Evolutionary conservation across 148 eudicot species (phyloP).

Genomic region (Rheum nobile): DNA sequence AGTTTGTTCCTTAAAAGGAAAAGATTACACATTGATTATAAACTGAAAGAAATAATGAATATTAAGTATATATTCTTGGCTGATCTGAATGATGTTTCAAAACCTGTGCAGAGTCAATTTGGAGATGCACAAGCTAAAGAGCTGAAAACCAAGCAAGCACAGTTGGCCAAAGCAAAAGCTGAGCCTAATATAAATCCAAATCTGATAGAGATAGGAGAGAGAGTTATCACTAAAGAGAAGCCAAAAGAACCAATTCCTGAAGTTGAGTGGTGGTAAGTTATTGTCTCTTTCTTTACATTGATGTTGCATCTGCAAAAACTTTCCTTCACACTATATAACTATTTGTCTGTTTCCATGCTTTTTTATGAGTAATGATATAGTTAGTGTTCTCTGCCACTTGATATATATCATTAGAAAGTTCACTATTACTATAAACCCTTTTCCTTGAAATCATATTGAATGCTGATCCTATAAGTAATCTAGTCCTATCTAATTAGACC

Average conservation of each 20-base stretch:
- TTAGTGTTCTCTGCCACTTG: neutral
- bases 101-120: slow-evolving; percentile 62
- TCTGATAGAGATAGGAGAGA: slow-evolving; percentile 83
- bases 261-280: slow-evolving; percentile 93
- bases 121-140: slow-evolving; percentile 98
- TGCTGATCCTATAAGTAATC: neutral
- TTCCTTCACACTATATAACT: neutral
- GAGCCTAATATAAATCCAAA: slow-evolving; percentile 97
- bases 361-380: neutral
- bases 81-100: slow-evolving; percentile 6
- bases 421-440: neutral
- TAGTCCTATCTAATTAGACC: neutral
- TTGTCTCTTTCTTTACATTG: neutral
- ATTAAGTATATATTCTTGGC: neutral
- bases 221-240: slow-evolving; percentile 70
- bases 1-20: neutral
- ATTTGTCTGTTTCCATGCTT: neutral
- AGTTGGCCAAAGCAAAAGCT: slow-evolving; percentile 88
- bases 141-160: slow-evolving; percentile 83
- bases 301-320: neutral
- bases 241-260: slow-evolving; percentile 81
- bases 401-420: neutral
- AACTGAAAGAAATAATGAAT: neutral
- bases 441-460: neutral
- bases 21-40: neutral